Base-by-base conservation (phyloP, 1,284 basidiomycete genomes). In the Ustilago sp. region DNA sequence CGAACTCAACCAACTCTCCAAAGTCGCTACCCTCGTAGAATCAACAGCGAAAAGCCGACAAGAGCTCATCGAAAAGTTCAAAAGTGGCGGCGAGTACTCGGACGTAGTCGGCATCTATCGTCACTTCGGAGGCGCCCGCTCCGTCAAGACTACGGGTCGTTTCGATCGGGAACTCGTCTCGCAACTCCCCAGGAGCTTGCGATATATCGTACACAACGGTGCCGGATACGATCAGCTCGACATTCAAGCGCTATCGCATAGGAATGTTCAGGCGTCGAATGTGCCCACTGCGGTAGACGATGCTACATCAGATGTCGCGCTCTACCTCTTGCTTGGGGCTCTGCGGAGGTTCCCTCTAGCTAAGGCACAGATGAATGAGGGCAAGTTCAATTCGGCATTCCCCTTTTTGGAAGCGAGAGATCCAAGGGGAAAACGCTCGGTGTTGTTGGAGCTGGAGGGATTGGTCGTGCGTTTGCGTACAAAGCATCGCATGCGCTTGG, bases 61-160 rank as follows among this genome's bases (percentile, higher is more conserved):
- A 6, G 79, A 82, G 60, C 69, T 82, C 19, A 67, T 80, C 35
- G 35, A 50, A 11, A 71, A 72, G 31, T 71, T 79, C 43, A 48
- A 61, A 38, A 57, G 53, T 12, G 74, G 74, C 8, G 81, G 81
- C 15, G 74, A 69, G 32, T 96, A 94, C 87, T 89, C 89, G 39
- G 90, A 90, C 32, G 89, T 91, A 1, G 89, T 92, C 9, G 94
- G 90, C 23, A 90, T 96, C 70, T 97, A 94, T 88, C 89, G 93
- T 63, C 89, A 92, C 83, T 92, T 93, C 86, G 87, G 84, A 13
- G 81, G 81, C 2, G 74, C 80, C 1, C 67, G 74, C n/a, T 81
- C 79, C 2, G 55, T 83, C 55, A 77, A 71, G 53, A 54, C 77
- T 31, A 80, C 77, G 0, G 82, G 81, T 38, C 68, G 71, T 43